These are phyloP conservation scores for Geotrichum restrictum DNA, from an alignment of 1,139 yeast species.

Conservation along the genomic window DNA sequence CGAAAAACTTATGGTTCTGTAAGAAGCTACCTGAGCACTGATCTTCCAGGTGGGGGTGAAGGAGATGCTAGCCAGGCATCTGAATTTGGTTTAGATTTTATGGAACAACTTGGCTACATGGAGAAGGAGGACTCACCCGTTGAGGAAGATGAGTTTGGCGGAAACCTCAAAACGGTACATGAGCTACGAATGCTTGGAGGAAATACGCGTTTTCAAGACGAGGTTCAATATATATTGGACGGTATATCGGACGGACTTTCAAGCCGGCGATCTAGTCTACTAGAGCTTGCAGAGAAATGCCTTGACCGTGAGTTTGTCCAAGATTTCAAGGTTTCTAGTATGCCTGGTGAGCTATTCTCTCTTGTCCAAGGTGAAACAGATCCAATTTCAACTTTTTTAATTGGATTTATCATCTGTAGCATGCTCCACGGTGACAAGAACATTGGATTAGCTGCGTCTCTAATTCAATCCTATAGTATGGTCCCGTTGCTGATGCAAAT, in stretches of 20 bases:
- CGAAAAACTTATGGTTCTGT: slow-evolving; percentile 17
- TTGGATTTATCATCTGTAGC: slow-evolving; percentile 19
- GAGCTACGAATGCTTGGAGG: slow-evolving; percentile 42
- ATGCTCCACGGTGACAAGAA: slow-evolving; percentile 19
- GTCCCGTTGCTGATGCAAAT: slow-evolving; percentile 23
- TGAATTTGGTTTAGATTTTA: slow-evolving; percentile 10
- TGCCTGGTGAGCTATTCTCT: slow-evolving; percentile 24
- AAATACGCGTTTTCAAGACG: slow-evolving; percentile 38
- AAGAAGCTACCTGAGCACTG: slow-evolving; percentile 16
- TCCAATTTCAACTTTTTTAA: slow-evolving; percentile 18
- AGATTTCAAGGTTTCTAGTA: slow-evolving; percentile 24
- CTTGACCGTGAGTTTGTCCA: slow-evolving; percentile 30
- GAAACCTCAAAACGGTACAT: slow-evolving; percentile 29
- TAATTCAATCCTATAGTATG: slow-evolving; percentile 16
- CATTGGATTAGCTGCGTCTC: slow-evolving; percentile 22
- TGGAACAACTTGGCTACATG: slow-evolving; percentile 15
- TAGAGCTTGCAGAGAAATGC: slow-evolving; percentile 34
- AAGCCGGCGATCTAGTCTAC: slow-evolving; percentile 25
- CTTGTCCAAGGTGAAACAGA: slow-evolving; percentile 18
- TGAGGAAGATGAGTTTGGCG: slow-evolving; percentile 17
- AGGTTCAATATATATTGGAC: slow-evolving; percentile 40
- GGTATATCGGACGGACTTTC: slow-evolving; percentile 32
- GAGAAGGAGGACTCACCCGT: slow-evolving; percentile 15
- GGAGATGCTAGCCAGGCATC: neutral
- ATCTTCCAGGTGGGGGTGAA: neutral